Conservation (phyloP, 176 grass and related monocot species). For the Oryza officinalis region DNA sequence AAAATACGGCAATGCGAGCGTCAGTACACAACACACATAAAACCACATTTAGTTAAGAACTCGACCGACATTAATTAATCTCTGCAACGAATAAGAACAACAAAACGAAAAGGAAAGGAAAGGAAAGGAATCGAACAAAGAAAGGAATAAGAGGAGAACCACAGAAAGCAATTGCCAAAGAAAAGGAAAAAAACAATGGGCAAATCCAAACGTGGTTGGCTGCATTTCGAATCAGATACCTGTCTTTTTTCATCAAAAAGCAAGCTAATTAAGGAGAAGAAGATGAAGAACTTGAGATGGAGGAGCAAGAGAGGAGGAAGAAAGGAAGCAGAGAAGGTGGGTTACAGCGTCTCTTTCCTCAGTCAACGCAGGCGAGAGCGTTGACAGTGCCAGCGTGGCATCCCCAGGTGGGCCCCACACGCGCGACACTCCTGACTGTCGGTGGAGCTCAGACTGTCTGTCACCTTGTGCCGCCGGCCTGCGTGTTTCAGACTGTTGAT, state of each 20-base stretch:
- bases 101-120: background rate
- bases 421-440: conserved; percentile 28
- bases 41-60: background rate
- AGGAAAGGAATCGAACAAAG: background rate
- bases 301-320: background rate
- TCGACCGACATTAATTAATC: background rate
- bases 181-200: background rate
- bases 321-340: background rate
- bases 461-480: conserved; percentile 5
- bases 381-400: conserved; percentile 27
- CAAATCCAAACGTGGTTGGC: conserved; percentile 1
- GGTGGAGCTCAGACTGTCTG: conserved; percentile 45
- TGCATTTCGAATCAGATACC: conserved; percentile 20
- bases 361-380: conserved; percentile 21
- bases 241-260: background rate
- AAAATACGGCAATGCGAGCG: background rate
- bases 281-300: background rate
- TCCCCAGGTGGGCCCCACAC: conserved; percentile 15
- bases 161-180: background rate
- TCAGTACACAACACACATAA: background rate
- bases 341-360: background rate
- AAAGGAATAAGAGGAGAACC: background rate
- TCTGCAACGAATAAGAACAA: background rate
- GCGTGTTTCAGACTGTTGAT: background rate
- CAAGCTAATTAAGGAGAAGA: no score